A percentile compares a stretch with the other conserved stretches of the same genome.
Evolutionary conservation across 805 yeast genomes (phyloP).

Genomic region (Saitoella complicata): DNA sequence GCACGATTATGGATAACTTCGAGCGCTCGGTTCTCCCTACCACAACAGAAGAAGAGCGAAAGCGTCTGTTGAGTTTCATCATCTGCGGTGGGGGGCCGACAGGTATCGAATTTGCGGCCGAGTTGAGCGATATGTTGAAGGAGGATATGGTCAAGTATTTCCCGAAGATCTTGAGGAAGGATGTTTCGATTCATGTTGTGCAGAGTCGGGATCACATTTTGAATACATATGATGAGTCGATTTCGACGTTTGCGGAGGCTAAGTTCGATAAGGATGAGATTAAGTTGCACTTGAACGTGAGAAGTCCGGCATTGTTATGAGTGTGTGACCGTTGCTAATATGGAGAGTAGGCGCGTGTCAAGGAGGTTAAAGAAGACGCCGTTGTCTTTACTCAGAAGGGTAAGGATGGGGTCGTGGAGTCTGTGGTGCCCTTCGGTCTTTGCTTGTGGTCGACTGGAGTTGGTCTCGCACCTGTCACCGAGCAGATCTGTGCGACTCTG

Average conservation of each 20-base stretch:
- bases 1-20: conserved; percentile 36
- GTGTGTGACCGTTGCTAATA: too few species aligned
- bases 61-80: conserved; percentile 69
- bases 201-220: conserved; percentile 53
- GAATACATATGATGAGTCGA: conserved; percentile 51
- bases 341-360: conserved; percentile 32
- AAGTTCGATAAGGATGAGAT: conserved; percentile 47
- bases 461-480: conserved; percentile 46
- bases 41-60: conserved; percentile 60
- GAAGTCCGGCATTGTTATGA: too few species aligned
- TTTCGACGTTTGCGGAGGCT: conserved; percentile 47
- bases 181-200: conserved; percentile 49
- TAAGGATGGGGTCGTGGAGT: conserved; percentile 24
- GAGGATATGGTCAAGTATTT: conserved; percentile 46
- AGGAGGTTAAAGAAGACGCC: conserved; percentile 37
- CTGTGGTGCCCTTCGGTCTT: conserved; percentile 44
- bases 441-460: conserved; percentile 70
- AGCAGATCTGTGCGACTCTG: conserved; percentile 35
- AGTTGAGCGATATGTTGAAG: conserved; percentile 81
- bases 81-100: conserved; percentile 99
- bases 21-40: conserved; percentile 54
- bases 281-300: conserved; percentile 38
- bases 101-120: conserved; percentile 96
- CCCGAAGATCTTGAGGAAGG: conserved; percentile 46
- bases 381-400: conserved; percentile 42